These are phyloP conservation scores for Colletotrichum liaoningense DNA, from an alignment of 2,329 filamentous ascomycete genomes.

Conservation along the genomic window DNA sequence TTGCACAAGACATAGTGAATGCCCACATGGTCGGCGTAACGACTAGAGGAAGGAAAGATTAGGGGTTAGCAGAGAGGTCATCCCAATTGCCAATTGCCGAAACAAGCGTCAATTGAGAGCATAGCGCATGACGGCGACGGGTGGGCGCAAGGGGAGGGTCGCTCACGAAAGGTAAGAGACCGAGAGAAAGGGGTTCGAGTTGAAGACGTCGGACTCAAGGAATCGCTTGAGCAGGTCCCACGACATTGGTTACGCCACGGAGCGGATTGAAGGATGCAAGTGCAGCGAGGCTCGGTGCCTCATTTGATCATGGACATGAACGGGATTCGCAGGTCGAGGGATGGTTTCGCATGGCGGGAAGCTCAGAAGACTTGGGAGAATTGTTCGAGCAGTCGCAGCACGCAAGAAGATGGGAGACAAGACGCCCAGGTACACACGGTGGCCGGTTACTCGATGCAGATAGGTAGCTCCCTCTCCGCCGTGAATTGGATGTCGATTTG, in stretches of 20 bases:
- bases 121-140: conserved; percentile 1
- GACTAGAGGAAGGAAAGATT: conserved; percentile 59
- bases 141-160: conserved; percentile 35
- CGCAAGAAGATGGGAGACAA: background rate
- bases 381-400: conserved; percentile 11
- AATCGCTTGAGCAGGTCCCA: conserved; percentile 92
- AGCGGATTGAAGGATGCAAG: conserved; percentile 41
- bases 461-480: conserved; percentile 30
- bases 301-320: conserved; percentile 49
- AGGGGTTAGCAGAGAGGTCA: conserved; percentile 23
- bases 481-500: conserved; percentile 32
- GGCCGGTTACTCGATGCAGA: conserved; percentile 20
- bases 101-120: conserved; percentile 7
- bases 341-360: conserved; percentile 41
- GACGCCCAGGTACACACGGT: conserved; percentile 14
- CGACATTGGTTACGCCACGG: conserved; percentile 67
- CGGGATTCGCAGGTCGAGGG: conserved; percentile 37
- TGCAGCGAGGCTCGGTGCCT: conserved; percentile 47
- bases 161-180: conserved; percentile 90
- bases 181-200: conserved; percentile 88
- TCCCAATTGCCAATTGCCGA: background rate
- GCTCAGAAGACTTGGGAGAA: conserved; percentile 9
- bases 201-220: conserved; percentile 94
- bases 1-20: conserved; percentile 91
- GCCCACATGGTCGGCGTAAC: conserved; percentile 89